Conservation (phyloP, 768 basidiomycete species). For the Ramaria rubella region DNA sequence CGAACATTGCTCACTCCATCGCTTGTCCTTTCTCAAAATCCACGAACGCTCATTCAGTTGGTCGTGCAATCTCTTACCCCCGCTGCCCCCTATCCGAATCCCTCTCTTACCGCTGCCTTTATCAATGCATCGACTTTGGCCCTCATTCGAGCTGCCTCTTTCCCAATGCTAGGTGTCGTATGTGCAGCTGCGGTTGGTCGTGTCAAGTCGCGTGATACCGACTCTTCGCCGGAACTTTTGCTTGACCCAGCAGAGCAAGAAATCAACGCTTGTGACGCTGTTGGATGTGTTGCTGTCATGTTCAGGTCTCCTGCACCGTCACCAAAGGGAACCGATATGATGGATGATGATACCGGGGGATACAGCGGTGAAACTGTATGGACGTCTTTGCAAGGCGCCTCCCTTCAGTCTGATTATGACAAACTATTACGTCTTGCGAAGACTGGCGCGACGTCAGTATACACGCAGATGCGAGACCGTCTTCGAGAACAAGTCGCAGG, state of each 20-base stretch:
- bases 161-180: slow-evolving; percentile 71
- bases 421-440: slow-evolving; percentile 4
- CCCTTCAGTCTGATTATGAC: slow-evolving; percentile 7
- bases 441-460: neutral
- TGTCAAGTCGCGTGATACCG: slow-evolving; percentile 6
- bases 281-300: slow-evolving; percentile 10
- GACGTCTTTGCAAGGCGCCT: slow-evolving; percentile 6
- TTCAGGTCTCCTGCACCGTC: neutral
- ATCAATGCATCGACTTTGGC: slow-evolving; percentile 69
- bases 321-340: neutral
- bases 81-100: slow-evolving; percentile 19
- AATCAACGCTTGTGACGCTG: neutral
- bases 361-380: slow-evolving; percentile 1
- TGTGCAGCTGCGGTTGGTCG: slow-evolving; percentile 59
- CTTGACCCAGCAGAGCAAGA: slow-evolving; percentile 4
- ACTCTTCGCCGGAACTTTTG: neutral
- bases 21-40: slow-evolving; percentile 59
- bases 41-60: slow-evolving; percentile 71
- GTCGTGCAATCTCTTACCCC: slow-evolving; percentile 55
- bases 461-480: neutral
- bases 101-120: slow-evolving; percentile 51
- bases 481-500: neutral
- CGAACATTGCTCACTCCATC: slow-evolving; percentile 53
- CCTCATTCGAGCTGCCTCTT: slow-evolving; percentile 58
- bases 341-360: neutral